Evolutionary conservation across 352 stramenopile genomes (phyloP), one percentile per base, ranked within the genome.

Genomic region (Phytophthora hibernalis): DNA sequence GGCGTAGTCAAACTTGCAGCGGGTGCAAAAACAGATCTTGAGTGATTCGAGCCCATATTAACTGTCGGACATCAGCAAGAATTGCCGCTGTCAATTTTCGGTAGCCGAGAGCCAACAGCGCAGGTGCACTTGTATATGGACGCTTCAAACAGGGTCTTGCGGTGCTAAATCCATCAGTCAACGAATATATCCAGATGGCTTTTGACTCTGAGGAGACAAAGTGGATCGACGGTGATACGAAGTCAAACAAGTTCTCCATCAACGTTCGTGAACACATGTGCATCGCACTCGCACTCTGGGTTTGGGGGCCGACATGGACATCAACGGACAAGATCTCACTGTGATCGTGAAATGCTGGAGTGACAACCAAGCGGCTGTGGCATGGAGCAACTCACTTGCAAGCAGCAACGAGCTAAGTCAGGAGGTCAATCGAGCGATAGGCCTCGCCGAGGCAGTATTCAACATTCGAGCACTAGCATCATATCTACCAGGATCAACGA

Each of bases 221-320:
- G 37, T 48, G 5, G 1, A 30, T 16, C 5, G 5, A 21, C 18
- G 1, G 5, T 15, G 3, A 11, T 10, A 3, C 24, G 59, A 28
- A 28, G 24, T 28, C 24, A 28, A 28, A 28, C 24, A 5, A 28
- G 24, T 12, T 80, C 76, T 72, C 64, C 0, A 79, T 76, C 24
- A 80, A 83, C 31, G 71, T 78, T 1, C 50, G 70, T 18, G 68
- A 80, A 33, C 61, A 80, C 6, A 6, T 77, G 2, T 58, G 70
- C 30, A 64, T 82, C 0, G 71, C 61, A 0, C 16, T 83, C 0
- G 65, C 65, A 0, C 0, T 69, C 2, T 57, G 49, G 38, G 37
- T 61, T 1, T 80, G 61, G 68, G 76, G 22, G 22, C 12, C 44
- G 9, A 37, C 44, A 20, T 51, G 44, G 22, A 35, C 44, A 6